Conservation (phyloP, 139 green algal genomes). For the Micromonas commoda region DNA sequence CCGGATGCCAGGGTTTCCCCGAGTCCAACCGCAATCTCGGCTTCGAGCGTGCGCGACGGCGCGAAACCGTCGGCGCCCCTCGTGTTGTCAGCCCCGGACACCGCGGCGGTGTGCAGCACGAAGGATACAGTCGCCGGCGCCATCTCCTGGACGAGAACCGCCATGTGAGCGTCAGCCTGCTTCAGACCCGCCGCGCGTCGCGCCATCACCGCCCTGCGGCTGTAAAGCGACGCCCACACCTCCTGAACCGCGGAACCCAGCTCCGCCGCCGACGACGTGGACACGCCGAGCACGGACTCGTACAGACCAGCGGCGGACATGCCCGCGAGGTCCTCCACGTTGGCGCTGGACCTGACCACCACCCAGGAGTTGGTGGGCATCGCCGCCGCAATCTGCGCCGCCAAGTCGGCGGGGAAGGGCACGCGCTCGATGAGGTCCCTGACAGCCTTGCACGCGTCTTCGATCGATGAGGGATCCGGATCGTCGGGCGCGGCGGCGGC, state of each 20-base stretch:
- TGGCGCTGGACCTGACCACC: constrained; percentile 75
- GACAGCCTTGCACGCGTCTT: constrained; percentile 15
- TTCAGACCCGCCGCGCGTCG: constrained; percentile 53
- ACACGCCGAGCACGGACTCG: constrained; percentile 79
- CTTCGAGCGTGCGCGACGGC: constrained; percentile 51
- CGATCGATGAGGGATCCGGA: background rate
- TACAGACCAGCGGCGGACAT: constrained; percentile 90
- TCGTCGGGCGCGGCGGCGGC: background rate
- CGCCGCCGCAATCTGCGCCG: background rate
- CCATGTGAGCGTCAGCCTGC: constrained; percentile 74
- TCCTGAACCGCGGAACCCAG: background rate
- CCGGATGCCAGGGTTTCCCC: constrained; percentile 90
- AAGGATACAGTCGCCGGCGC: constrained; percentile 33
- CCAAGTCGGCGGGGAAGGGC: background rate
- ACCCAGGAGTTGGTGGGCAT: constrained; percentile 20
- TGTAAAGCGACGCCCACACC: constrained; percentile 77
- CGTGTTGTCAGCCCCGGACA: constrained; percentile 31
- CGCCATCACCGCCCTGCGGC: constrained; percentile 73
- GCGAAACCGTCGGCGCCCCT: constrained; percentile 24
- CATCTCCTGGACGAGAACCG: constrained; percentile 77
- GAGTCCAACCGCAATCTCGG: constrained; percentile 77
- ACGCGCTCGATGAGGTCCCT: background rate
- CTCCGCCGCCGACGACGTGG: background rate
- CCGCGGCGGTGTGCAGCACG: constrained; percentile 39
- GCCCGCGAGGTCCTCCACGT: constrained; percentile 91